A percentile compares a stretch with the other conserved stretches of the same genome.
Evolutionary conservation across 768 basidiomycete genomes (phyloP).

Genomic region (Russula brevipes): DNA sequence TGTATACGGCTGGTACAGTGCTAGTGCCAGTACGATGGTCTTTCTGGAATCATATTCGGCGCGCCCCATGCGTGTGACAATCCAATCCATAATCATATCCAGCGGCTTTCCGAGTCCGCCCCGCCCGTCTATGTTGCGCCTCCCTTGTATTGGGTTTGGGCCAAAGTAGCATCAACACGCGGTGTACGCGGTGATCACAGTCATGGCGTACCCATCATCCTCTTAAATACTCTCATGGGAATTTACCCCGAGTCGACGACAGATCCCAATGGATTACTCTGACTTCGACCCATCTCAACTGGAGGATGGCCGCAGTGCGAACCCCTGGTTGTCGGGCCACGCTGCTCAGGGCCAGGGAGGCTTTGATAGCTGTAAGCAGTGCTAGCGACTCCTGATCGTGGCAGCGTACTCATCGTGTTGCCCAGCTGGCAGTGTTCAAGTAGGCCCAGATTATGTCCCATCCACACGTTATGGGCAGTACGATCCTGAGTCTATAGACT

Average conservation of each 20-base stretch:
- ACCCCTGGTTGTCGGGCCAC: neutral
- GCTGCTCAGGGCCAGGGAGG: neutral
- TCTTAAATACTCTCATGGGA: neutral
- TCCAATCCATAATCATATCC: no score
- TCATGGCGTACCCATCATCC: neutral
- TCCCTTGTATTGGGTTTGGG: slow-evolving; percentile 7
- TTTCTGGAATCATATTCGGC: slow-evolving; percentile 1
- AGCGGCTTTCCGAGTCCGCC: no score
- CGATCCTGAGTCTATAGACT: neutral
- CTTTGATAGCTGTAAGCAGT: neutral
- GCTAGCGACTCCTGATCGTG: no score
- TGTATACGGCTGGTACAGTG: neutral
- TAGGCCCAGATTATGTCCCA: neutral
- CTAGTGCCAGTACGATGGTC: neutral
- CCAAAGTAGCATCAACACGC: slow-evolving; percentile 1
- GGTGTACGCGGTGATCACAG: no score
- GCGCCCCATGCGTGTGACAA: no score
- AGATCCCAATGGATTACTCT: neutral
- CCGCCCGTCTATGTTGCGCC: neutral
- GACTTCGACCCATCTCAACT: neutral
- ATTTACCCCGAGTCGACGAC: neutral
- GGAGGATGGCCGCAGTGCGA: neutral
- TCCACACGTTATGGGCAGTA: neutral
- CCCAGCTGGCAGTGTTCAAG: neutral
- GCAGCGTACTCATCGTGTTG: neutral